Evolutionary conservation across 1,284 basidiomycete genomes (phyloP), one percentile per base, ranked within the genome.

Genomic region (Cryptococcus sp.): DNA sequence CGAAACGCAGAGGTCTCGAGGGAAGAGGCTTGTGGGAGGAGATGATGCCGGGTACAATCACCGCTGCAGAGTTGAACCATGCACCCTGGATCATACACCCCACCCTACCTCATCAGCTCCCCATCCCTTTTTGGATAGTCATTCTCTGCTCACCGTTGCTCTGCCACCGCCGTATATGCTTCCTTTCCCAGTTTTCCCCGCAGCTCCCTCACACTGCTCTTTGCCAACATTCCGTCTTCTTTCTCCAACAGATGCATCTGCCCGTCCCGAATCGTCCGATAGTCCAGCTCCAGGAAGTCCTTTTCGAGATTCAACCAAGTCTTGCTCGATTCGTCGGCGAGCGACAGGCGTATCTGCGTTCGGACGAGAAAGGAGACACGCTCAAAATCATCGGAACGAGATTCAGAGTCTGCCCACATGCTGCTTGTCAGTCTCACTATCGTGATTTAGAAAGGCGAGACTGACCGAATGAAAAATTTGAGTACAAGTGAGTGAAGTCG

Each of bases 391-490:
- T 78, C 82, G 7, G 72, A 69, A 9, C 85, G 83, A 1, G 93
- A 89, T 31, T 86, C 86, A 56, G 87, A 90, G 71, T 97, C 92
- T 61, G 80, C 83, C 92, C 92, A 97, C 85, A 97, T 94, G 28
- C 75, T 74, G 24, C 10, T 4, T 10, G 19, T 43, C 28, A 58
- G 43, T n/a, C n/a, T n/a, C n/a, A n/a, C n/a, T n/a, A n/a, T n/a
- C n/a, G n/a, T n/a, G 33, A 26, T 16, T 21, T 16, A 10, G 39
- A 21, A 35, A 1, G 42, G 2, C 14, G 28, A 32, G 6, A 51
- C 66, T 50, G 46, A 73, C 53, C 89, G 81, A 24, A 92, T 74
- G 76, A 95, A 95, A 76, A 97, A 95, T 48, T 82, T 82, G 24
- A 87, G 82, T 1, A 87, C 86, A 4, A 94, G 76, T 5, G 80